Base-by-base conservation (phyloP, 2,329 filamentous ascomycete species). In the Cercospora sp. region DNA sequence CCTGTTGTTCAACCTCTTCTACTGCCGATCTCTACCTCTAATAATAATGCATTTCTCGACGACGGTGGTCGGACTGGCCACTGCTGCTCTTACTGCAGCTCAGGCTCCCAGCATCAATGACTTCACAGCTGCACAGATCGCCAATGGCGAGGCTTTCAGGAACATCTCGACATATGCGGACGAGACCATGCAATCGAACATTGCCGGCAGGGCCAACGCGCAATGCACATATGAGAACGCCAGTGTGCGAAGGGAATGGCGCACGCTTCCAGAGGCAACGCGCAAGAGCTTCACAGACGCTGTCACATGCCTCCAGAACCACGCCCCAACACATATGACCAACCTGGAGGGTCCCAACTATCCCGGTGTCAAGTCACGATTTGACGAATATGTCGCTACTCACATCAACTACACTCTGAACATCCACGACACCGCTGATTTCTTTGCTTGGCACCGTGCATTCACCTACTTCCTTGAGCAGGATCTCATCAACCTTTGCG, bases 401-500 rank as follows among this genome's bases (percentile, higher is more conserved):
- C 76, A 78, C 70, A 77, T 77, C 69, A 76, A 78, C 65, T 75
- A 76, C 67, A 78, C 77, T 16, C 36, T 75, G 51, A 71, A 73
- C 64, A 75, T 77, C 36, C 76, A 78, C 64, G 71, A 72, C 61
- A 77, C 76, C 1, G 76, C 75, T 36, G 75, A 77, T 68, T 77
- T 77, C 69, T 72, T 77, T 9, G 72, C 81, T 30, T 82, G 81
- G 81, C 81, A 83, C 69, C 75, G 81, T 5, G 78, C 79, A 66
- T 81, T 80, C 68, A 79, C 78, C 9, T 78, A 82, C 76, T 73
- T 77, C n/a, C 81, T 81, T 66, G 81, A 83, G 68, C 77, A 81
- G 68, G 80, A 80, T 30, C 75, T 83, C 12, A 74, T 71, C 68
- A 73, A 80, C 26, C 79, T 81, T 58, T 83, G 82, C 64, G 80